Base-by-base conservation (phyloP, 1,139 yeast species). In the Wickerhamomyces sp. region DNA sequence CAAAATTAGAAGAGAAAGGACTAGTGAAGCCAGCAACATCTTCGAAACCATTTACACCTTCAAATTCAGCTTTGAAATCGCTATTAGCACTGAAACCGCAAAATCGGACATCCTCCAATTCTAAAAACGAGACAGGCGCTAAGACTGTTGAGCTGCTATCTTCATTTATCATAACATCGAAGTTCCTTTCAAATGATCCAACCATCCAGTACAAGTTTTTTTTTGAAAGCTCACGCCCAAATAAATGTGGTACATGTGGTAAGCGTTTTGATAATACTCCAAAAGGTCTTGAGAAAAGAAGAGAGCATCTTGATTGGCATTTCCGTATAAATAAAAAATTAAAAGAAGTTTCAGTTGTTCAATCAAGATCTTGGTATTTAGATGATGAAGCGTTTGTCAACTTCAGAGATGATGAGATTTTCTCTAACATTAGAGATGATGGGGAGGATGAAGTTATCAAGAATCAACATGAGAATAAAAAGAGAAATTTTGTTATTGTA, bases 221-320 rank as follows among this genome's bases (percentile, higher is more conserved):
- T 26, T 63, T 88, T 18, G 81, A 82, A 55, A 76, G 71, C 4
- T 64, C 72, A 18, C 77, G 83, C 55, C 80, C 95, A 6, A 76
- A 85, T 45, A 92, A 88, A 60, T 94, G 98, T 66, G 76, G 86
- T 15, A 79, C 83, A 16, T 94, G 98, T 64, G 95, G 97, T 25
- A 87, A 86, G 57, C 68, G 99, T 46, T 94, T 90, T 58, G 70
- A 78, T 7, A 74, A 75, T 38, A 76, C 81, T 33, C 67, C 65
- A 2, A 75, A 72, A 38, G 95, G 94, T 3, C 68, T 72, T 15
- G 65, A 62, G 34, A 71, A 74, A 42, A 72, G 83, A 45, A 63
- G 69, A 33, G 69, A 70, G 8, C 98, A 92, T 62, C 67, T 88
- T 52, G 98, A 92, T 63, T 92, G 97, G 97, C 98, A 92, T 67